phyloP scores from a whole-genome alignment of 148 eudicot genomes.

The Camellia lanceoleosa region DNA sequence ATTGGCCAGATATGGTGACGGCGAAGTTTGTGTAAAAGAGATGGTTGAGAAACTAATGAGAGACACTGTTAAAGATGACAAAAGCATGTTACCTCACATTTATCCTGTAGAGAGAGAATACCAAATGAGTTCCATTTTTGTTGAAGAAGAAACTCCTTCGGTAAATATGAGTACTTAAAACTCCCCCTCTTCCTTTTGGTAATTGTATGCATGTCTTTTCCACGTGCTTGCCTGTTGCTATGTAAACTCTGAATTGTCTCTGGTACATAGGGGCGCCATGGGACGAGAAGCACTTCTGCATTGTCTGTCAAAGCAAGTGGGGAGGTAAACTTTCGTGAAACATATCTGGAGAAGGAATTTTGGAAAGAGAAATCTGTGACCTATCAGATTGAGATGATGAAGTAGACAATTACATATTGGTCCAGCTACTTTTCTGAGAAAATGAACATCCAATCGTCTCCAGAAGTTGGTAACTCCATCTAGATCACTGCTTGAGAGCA shows the following conservation, averaged over 20 bases:
- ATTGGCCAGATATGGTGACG: constrained; percentile 26
- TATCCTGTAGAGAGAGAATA: constrained; percentile 46
- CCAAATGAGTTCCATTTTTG: constrained; percentile 66
- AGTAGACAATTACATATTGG: background rate
- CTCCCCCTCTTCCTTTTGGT: background rate
- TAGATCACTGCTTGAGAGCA: background rate
- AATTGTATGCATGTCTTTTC: background rate
- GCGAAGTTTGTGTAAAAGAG: constrained; percentile 37
- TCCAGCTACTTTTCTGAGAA: background rate
- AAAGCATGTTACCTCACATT: constrained; percentile 46
- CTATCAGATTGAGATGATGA: constrained; percentile 36
- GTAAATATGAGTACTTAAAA: constrained; percentile 25
- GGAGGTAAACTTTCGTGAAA: constrained; percentile 58
- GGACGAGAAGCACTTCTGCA: constrained; percentile 74
- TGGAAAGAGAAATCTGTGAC: constrained; percentile 58
- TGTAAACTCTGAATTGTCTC: background rate
- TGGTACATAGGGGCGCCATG: constrained; percentile 63
- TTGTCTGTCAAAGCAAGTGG: constrained; percentile 44
- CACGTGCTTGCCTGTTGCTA: background rate
- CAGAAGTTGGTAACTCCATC: background rate
- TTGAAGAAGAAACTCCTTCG: constrained; percentile 46
- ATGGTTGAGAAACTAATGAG: constrained; percentile 62
- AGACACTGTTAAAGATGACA: constrained; percentile 57
- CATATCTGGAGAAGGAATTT: constrained; percentile 40
- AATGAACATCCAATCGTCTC: background rate